Percentiles rank a stretch among this genome's conserved stretches.
phyloP scores from a whole-genome alignment of 2,329 filamentous ascomycete genomes.

The Aspergillus brunneoviolaceus region DNA sequence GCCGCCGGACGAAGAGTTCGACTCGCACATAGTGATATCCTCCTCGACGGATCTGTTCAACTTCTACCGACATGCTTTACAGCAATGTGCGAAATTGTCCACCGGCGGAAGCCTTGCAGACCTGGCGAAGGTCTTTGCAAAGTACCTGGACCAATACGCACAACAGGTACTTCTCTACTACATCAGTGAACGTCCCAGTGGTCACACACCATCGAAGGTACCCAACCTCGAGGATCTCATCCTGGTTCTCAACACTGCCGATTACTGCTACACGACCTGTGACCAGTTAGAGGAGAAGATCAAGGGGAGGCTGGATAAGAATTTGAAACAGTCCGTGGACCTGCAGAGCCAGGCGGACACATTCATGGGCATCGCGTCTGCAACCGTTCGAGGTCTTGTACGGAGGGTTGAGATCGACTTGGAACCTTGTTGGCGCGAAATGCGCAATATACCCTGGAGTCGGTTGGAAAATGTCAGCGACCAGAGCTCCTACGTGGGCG shows the following conservation, averaged over 20 bases:
- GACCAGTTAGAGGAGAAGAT: constrained; percentile 94
- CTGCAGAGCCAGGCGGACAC: constrained; percentile 90
- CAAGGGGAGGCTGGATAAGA: constrained; percentile 80
- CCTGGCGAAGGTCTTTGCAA: constrained; percentile 79
- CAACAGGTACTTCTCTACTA: constrained; percentile 84
- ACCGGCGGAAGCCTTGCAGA: constrained; percentile 86
- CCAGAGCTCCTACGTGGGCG: constrained; percentile 86
- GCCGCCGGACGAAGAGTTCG: constrained; percentile 86
- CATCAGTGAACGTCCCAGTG: constrained; percentile 58
- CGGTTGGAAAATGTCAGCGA: constrained; percentile 91
- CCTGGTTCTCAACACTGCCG: constrained; percentile 89
- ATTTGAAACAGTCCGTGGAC: constrained; percentile 74
- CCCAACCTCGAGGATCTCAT: constrained; percentile 70
- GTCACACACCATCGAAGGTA: constrained; percentile 54
- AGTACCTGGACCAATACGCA: constrained; percentile 92
- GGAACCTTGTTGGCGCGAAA: constrained; percentile 90
- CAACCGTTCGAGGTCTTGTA: constrained; percentile 79
- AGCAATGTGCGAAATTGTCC: constrained; percentile 93
- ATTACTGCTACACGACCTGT: constrained; percentile 94
- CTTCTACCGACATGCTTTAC: constrained; percentile 88
- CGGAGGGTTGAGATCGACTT: constrained; percentile 78
- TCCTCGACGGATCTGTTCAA: constrained; percentile 97
- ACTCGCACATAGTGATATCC: constrained; percentile 80
- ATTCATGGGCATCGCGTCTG: constrained; percentile 91
- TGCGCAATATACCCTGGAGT: constrained; percentile 94